Conservation (phyloP, 768 basidiomycete species). For the Phanerochaete sordida region DNA sequence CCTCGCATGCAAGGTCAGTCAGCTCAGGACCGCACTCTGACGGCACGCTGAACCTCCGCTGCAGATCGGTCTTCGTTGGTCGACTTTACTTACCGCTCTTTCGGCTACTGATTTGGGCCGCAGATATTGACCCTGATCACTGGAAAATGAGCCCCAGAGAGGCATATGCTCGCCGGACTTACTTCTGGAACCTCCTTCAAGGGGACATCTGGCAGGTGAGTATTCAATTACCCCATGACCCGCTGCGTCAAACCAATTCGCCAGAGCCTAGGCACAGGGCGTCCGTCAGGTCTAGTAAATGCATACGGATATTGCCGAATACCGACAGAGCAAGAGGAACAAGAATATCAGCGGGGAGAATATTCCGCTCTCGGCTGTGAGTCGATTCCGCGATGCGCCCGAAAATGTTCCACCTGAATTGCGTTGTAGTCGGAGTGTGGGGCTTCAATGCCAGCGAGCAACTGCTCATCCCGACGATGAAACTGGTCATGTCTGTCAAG, state of each 20-base stretch:
- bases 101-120: background rate
- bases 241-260: too few species aligned
- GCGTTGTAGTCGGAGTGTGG: conserved; percentile 51
- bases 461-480: conserved; percentile 55
- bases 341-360: conserved; percentile 28
- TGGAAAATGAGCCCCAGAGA: conserved; percentile 50
- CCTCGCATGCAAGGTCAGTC: conserved; percentile 18
- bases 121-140: conserved; percentile 47
- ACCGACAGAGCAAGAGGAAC: conserved; percentile 48
- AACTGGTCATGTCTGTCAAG: conserved; percentile 54
- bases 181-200: conserved; percentile 52
- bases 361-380: conserved; percentile 15
- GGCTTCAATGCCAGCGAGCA: conserved; percentile 56
- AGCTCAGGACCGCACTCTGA: background rate
- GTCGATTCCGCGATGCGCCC: background rate
- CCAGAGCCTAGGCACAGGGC: conserved; percentile 62
- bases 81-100: background rate
- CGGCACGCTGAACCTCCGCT: background rate
- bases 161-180: conserved; percentile 49
- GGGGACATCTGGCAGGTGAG: conserved; percentile 50
- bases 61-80: conserved; percentile 22
- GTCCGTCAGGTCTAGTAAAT: conserved; percentile 61
- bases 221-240: too few species aligned
- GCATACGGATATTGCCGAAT: conserved; percentile 58
- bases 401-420: background rate